Evolutionary conservation across 225 moss, liverwort and hornwort genomes (phyloP).

Genomic region (Climacium dendroides): DNA sequence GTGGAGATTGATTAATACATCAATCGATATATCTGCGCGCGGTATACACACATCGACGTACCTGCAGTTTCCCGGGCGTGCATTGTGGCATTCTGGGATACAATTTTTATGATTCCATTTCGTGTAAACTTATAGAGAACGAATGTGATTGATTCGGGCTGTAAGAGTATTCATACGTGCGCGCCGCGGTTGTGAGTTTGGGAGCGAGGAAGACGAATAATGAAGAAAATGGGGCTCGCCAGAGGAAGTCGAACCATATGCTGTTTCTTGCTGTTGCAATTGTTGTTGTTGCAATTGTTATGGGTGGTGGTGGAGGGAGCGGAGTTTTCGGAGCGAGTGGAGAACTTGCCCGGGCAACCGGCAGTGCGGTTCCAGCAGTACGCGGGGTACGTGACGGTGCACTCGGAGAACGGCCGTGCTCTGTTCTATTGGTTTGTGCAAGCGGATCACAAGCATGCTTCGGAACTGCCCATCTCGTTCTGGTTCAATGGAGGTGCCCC

Average conservation of each 20-base stretch:
- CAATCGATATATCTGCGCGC: neutral
- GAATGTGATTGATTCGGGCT: neutral
- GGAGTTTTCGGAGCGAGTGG: constrained; percentile 27
- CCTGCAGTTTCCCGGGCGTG: neutral
- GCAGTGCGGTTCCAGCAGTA: constrained; percentile 55
- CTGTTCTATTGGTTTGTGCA: constrained; percentile 83
- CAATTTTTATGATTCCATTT: neutral
- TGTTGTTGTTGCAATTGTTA: neutral
- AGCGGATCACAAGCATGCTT: constrained; percentile 37
- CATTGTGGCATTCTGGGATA: neutral
- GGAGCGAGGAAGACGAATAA: neutral
- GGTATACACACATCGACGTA: neutral
- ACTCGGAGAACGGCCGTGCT: constrained; percentile 29
- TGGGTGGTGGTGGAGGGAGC: constrained; percentile 12
- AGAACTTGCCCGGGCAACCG: constrained; percentile 56
- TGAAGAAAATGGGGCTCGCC: neutral
- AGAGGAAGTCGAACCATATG: neutral
- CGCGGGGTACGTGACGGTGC: constrained; percentile 74
- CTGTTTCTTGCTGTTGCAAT: neutral
- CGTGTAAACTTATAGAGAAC: too few relatives aligned
- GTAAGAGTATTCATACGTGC: neutral
- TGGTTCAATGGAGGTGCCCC: constrained; percentile 86
- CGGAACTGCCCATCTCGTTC: constrained; percentile 43
- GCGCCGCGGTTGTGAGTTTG: neutral
- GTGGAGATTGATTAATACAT: neutral